A percentile compares a stretch with the other conserved stretches of the same genome.
These are phyloP conservation scores for Cantharellus anzutake DNA, from an alignment of 768 basidiomycete genomes.

Conservation along the genomic window DNA sequence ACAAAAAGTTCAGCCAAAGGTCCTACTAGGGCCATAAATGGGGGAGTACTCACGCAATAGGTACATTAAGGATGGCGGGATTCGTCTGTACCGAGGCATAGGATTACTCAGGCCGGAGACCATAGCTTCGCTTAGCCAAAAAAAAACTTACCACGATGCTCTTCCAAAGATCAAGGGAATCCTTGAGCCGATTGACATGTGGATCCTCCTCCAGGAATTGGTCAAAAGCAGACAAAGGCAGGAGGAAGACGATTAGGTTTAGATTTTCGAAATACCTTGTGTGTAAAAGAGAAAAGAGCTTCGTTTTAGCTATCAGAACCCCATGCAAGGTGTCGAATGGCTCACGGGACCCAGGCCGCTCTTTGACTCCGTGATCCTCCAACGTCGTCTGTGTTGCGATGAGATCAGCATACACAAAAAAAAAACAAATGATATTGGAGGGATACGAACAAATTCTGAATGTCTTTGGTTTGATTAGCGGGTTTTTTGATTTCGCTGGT, in stretches of 20 bases:
- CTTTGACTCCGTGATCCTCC: slow-evolving; percentile 43
- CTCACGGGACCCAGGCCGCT: not conserved
- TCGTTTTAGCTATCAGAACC: not conserved
- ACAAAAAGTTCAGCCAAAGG: too few relatives aligned
- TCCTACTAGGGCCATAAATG: too few relatives aligned
- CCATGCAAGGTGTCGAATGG: slow-evolving; percentile 16
- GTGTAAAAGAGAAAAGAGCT: not conserved
- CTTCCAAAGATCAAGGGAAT: slow-evolving; percentile 9
- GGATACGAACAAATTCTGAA: not conserved
- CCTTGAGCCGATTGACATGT: slow-evolving; percentile 8
- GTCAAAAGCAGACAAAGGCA: slow-evolving; percentile 11
- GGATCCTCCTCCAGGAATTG: slow-evolving; percentile 10
- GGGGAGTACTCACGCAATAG: too few relatives aligned
- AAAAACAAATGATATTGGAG: not conserved
- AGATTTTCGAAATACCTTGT: slow-evolving; percentile 7
- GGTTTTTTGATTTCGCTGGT: not conserved
- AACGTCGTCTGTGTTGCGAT: slow-evolving; percentile 18
- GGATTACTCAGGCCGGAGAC: too few relatives aligned
- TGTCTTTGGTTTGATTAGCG: not conserved
- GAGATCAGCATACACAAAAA: not conserved
- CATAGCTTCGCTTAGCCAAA: too few relatives aligned
- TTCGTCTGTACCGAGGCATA: too few relatives aligned
- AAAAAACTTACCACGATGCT: slow-evolving; percentile 2
- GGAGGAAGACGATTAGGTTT: slow-evolving; percentile 10
- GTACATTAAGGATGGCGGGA: too few relatives aligned